Base-by-base conservation (phyloP, 495 filamentous ascomycete species). In the Platismatia glauca region DNA sequence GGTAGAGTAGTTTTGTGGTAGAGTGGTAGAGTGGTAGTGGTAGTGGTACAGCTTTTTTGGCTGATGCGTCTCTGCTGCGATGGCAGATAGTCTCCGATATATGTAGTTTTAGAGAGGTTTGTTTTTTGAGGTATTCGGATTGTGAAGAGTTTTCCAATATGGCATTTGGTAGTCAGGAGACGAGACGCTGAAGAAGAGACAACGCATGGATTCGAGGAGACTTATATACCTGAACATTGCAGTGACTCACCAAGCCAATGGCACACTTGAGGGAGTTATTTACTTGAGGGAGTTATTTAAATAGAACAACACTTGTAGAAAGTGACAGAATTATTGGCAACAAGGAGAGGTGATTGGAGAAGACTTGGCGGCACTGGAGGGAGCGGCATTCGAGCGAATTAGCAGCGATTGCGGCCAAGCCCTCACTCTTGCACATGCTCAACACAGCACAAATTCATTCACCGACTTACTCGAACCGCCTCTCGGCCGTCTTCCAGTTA, bases 401-500 rank as follows among this genome's bases (percentile, higher is more conserved):
- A 4, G 24, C 0, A 24, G 24, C 46, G n/a, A 29, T 24, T 27
- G 3, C 24, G 13, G 24, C 46, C 46, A 50, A 46, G 12, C 44
- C 20, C 46, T 24, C 46, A 50, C 24, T 16, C 24, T 50, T n/a
- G 22, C 9, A 29, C 15, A 33, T 33, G 3, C 27, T 24, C 11
- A n/a, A 15, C 46, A 58, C 33, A 52, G 18, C 31, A 18, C 39
- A 29, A 29, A 27, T 27, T 8, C 15, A n/a, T 29, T 43, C 20
- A 33, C 13, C 41, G n/a, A 7, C 41, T 58, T 38, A 56, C 73
- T 76, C 46, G 71, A 93, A 94, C 61, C 94, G 85, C 74, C 88
- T 83, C 81, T 95, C 95, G 41, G 88, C 94, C 44, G 87, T 81
- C 82, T 93, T 94, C 94, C 94, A 98, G 80, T 97, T 97, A 69